Percentiles rank a stretch among this genome's conserved stretches.
phyloP scores from a whole-genome alignment of 2,329 filamentous ascomycete genomes.

The Pseudogymnoascus sp. region DNA sequence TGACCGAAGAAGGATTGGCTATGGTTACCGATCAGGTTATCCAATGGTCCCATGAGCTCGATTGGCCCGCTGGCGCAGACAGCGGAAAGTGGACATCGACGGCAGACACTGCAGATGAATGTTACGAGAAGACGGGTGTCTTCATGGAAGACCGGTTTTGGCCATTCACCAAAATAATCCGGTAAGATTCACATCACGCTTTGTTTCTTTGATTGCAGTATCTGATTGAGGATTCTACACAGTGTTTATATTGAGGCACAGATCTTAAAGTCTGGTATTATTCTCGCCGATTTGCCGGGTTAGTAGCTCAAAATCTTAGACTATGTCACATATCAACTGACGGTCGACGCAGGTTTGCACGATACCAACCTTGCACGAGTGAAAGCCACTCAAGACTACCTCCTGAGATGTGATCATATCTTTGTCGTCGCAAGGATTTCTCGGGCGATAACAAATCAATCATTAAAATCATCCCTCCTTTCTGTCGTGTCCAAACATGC shows the following conservation, averaged over 20 bases:
- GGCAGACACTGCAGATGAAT: conserved; percentile 29
- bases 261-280: conserved; percentile 31
- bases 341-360: conserved; percentile 25
- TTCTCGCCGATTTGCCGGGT: conserved; percentile 35
- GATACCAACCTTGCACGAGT: conserved; percentile 35
- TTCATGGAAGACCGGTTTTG: conserved; percentile 33
- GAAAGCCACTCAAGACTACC: conserved; percentile 32
- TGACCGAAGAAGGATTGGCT: too few relatives aligned
- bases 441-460: conserved; percentile 31
- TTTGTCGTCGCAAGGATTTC: conserved; percentile 33
- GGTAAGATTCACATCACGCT: conserved; percentile 21
- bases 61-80: conserved; percentile 28
- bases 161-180: conserved; percentile 35
- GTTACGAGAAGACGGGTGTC: conserved; percentile 27
- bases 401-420: conserved; percentile 32
- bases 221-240: conserved; percentile 11
- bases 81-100: conserved; percentile 29
- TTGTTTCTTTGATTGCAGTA: background rate
- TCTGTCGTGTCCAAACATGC: conserved; percentile 28
- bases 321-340: conserved; percentile 11
- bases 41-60: conserved; percentile 27
- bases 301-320: background rate
- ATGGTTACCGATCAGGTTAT: too few relatives aligned
- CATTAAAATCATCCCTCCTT: conserved; percentile 31
- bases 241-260: conserved; percentile 31